Evolutionary conservation across 352 stramenopile species (phyloP), one percentile per base, ranked within the genome.

Genomic region (Globisporangium alternatum): DNA sequence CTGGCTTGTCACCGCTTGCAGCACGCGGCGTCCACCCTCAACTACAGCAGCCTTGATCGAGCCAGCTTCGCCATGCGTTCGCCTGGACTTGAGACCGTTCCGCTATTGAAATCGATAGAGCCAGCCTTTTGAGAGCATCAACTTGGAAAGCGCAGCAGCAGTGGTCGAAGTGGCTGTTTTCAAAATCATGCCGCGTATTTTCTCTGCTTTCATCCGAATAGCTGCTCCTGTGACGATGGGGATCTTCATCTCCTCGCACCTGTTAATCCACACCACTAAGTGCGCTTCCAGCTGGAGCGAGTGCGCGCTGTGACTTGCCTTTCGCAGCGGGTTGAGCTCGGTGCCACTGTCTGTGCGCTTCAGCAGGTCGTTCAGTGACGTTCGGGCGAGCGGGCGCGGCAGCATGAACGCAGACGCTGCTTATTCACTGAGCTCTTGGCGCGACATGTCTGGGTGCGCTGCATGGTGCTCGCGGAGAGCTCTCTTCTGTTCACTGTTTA

Each of bases 71-170:
- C 58, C 43, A 7, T 56, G 43, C 39, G 47, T 28, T 39, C 37
- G 19, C 15, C 57, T 22, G n/a, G 33, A 37, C 3, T 43, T 56
- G 19, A 56, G 47, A 8, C 57, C 17, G 45, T 48, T 5, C 5
- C 44, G 44, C 15, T 48, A 15, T 21, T 47, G 43, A 10, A 56
- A 31, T 33, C 53, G 41, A 21, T 63, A 35, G 21, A 63, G 21
- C 43, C 44, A 63, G 57, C 41, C 30, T 25, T 33, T 47, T 15
- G 57, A 63, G n/a, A 63, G 49, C n/a, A 28, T 15, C 15, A 47
- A 31, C 30, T 41, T 41, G 10, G 35, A 35, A 13, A 30, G 33
- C 30, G 19, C 33, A 47, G 19, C 2, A 37, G 43, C 17, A 49
- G 1, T 49, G 2, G 43, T 49, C 10, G 43, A 25, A 13, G 19